Evolutionary conservation across 1,139 yeast genomes (phyloP), one percentile per base, ranked within the genome.

Genomic region (Pichia sp.): DNA sequence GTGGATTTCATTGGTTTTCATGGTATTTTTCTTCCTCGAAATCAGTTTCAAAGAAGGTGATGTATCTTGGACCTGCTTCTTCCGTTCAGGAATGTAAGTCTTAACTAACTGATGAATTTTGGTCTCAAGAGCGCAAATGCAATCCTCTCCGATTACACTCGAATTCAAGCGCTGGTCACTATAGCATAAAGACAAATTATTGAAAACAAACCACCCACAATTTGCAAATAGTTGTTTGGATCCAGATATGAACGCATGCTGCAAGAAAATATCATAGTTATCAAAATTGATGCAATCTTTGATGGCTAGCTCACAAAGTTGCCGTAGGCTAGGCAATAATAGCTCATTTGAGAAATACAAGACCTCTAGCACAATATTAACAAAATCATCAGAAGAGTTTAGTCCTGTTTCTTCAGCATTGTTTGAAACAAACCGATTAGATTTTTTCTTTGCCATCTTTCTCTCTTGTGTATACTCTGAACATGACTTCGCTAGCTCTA

Each of bases 191-290:
- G 84, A 90, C 55, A 87, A 67, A 62, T 89, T 88, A 58, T 79
- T 76, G 59, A 78, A 82, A 16, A 88, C 74, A 58, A 78, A 87
- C 82, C 88, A 83, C 41, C 85, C 70, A 62, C 96, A 81, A 50
- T 79, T 76, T 49, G 75, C 72, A 55, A 81, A 74, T 31, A 90
- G 65, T 59, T 83, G 80, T 8, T 69, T 64, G 2, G 89, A 87
- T 13, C 75, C 68, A 51, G 77, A 70, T 37, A 69, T 61, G 42
- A 75, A 75, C 0, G 95, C 76, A 62, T 83, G 83, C 9, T 74
- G 70, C 30, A 87, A 63, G 16, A 89, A 63, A 2, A 75, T 58
- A 39, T 82, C 70, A 1, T 84, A 89, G 59, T 85, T 87, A 16
- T 85, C 87, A 16, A 80, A 70, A 12, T 69, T 71, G 10, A 88